Base-by-base conservation (phyloP, 2,329 filamentous ascomycete species). In the Penicillium sp. region DNA sequence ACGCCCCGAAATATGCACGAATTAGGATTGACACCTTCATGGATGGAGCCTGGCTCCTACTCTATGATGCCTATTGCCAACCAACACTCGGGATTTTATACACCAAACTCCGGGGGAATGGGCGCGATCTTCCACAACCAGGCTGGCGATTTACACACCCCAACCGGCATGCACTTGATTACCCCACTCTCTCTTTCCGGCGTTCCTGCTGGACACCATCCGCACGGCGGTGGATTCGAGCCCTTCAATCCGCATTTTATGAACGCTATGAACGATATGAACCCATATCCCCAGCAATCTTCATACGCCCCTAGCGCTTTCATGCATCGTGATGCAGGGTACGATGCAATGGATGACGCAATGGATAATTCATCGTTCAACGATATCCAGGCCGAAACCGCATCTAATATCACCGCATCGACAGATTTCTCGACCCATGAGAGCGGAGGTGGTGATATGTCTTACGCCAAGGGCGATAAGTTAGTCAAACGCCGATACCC, bases 21-120 rank as follows among this genome's bases (percentile, higher is more conserved):
- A 64, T 94, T 92, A 87, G 85, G 89, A 62, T 92, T 96, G 68
- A 96, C 92, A 2, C 91, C 92, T 4, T 94, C 92, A 21, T 80
- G 96, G 54, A 83, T 97, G 69, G 93, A 97, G 69, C 86, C 91
- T 16, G 91, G 88, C 71, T 89, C 90, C 29, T 91, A 91, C 71
- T 85, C 86, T 22, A 97, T 96, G 74, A 82, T 86, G 56, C 82
- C 83, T 52, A 93, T 96, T 68, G 86, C 88, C 60, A 91, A 90
- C 73, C 89, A 92, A 60, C 84, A 88, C 43, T 84, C 89, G 14
- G 90, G 88, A 13, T 94, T 94, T 74, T 97, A 96, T 75, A 92
- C 91, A 7, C 90, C 92, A 2, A 95, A 91, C 1, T 89, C 91
- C 2, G 90, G 89, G 59, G 89, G 89, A 43, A 88, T 86, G 59